Base-by-base conservation (phyloP, 1,284 basidiomycete genomes). In the Tilletia walkeri region DNA sequence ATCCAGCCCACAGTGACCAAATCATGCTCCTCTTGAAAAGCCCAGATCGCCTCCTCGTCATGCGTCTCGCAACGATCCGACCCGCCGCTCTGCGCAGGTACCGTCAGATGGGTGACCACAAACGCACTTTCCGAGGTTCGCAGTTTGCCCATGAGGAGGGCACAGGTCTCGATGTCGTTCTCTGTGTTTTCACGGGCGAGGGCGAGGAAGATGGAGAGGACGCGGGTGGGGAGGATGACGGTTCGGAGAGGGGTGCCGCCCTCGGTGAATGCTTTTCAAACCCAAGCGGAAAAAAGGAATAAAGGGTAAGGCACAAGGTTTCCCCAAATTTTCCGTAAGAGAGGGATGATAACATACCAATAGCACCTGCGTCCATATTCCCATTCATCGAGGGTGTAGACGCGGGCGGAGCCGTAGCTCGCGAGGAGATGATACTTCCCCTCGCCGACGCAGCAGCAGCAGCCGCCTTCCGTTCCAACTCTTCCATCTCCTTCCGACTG, bases 1-100 rank as follows among this genome's bases (percentile, higher is more conserved):
- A 94, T 94, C 93, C 93, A 95, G 71, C 93, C 93, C 65, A 95
- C 87, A 5, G 92, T 93, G 69, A 94, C 90, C 78, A 95, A 82
- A 72, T 87, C 88, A 70, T 90, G 85, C 78, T 89, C 88, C 56
- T 92, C 90, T 74, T 92, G 92, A 81, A 93, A 92, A 77, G 88
- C 87, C 82, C 93, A 84, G n/a, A 93, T 90, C 54, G 91, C 85
- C 81, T 94, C 92, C 78, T 95, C 93, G 80, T 91, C 89, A 70
- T 91, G 90, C 89, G 93, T 94, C 63, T 89, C 89, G 84, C 93
- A 95, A 47, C 91, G 92, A 85, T 95, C 91, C 72, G 90, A 88
- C 73, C 92, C 93, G 69, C 91, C 89, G 72, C 89, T 89, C 81
- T 95, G 93, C 82, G 88, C 90, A 14, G 93, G 93, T 34, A 95